Percentiles rank a stretch among this genome's conserved stretches.
These are phyloP conservation scores for Hymenoscyphus scutula DNA, from an alignment of 2,329 filamentous ascomycete genomes.

Conservation along the genomic window DNA sequence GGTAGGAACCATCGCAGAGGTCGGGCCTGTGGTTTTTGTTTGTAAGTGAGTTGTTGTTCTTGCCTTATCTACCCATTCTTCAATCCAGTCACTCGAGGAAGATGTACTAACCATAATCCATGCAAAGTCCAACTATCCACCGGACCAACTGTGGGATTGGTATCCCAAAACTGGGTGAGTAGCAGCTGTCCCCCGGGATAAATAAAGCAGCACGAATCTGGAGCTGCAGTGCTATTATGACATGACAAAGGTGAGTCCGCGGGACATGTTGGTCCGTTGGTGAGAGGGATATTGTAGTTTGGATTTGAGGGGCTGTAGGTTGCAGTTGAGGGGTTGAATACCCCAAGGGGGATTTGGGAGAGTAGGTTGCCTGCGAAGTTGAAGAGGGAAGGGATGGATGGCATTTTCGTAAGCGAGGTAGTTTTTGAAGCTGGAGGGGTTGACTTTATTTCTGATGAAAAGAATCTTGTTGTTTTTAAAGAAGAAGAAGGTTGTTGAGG, in stretches of 20 bases:
- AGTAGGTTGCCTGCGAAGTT: constrained; percentile 27
- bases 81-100: too few relatives aligned
- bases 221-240: constrained; percentile 58
- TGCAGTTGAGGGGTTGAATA: constrained; percentile 1
- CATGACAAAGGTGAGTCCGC: constrained; percentile 51
- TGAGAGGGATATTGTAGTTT: constrained; percentile 12
- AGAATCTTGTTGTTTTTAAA: not conserved
- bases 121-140: constrained; percentile 72
- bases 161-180: constrained; percentile 76
- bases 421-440: too few relatives aligned
- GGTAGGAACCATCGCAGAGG: constrained; percentile 66
- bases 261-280: constrained; percentile 31
- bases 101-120: constrained; percentile 64
- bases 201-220: constrained; percentile 69
- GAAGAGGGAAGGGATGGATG: constrained; percentile 29
- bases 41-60: too few relatives aligned
- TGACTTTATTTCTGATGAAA: not conserved
- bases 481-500: too few relatives aligned
- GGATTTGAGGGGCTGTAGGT: too few relatives aligned
- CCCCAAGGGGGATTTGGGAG: constrained; percentile 26
- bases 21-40: constrained; percentile 52
- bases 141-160: constrained; percentile 60
- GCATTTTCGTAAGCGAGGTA: not conserved
- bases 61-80: too few relatives aligned
- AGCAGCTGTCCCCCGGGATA: constrained; percentile 67